These are phyloP conservation scores for Globisporangium polare DNA, from an alignment of 352 stramenopile species.

Conservation along the genomic window DNA sequence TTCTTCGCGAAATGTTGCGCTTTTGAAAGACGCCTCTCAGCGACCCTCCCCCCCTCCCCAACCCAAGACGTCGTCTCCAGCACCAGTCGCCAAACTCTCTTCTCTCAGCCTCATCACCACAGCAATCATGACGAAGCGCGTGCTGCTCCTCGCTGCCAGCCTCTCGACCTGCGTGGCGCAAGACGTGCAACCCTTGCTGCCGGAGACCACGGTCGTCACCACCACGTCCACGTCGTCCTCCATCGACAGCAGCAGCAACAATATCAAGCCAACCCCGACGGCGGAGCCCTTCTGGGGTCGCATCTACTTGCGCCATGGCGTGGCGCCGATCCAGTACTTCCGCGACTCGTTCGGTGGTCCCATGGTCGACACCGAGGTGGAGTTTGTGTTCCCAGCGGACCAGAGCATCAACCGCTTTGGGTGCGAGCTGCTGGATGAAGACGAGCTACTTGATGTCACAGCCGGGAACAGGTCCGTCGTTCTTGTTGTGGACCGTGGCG, in stretches of 20 bases:
- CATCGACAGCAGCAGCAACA: not conserved
- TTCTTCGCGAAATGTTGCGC: not conserved
- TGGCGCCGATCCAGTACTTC: constrained; percentile 75
- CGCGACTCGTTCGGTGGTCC: constrained; percentile 45
- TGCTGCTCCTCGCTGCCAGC: not conserved
- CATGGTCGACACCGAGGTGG: constrained; percentile 35
- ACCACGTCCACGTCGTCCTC: not conserved
- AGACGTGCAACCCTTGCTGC: not conserved
- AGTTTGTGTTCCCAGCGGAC: constrained; percentile 42
- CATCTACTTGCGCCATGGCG: constrained; percentile 60
- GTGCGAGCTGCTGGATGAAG: constrained; percentile 37
- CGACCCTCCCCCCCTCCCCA: not conserved
- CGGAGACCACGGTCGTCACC: not conserved
- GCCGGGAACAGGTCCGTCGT: constrained; percentile 30
- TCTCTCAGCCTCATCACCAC: not conserved
- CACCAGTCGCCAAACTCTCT: not conserved
- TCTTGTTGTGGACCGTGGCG: constrained; percentile 53
- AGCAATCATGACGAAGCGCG: not conserved
- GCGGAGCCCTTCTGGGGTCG: constrained; percentile 51
- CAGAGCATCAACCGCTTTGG: constrained; percentile 29
- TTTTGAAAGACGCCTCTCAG: not conserved
- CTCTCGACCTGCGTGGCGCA: not conserved
- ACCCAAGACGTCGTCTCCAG: not conserved
- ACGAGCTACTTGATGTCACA: constrained; percentile 15
- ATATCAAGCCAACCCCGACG: not conserved